Evolutionary conservation across 306 rosid species (phyloP), one percentile per base, ranked within the genome.

Genomic region (Malus asiatica): DNA sequence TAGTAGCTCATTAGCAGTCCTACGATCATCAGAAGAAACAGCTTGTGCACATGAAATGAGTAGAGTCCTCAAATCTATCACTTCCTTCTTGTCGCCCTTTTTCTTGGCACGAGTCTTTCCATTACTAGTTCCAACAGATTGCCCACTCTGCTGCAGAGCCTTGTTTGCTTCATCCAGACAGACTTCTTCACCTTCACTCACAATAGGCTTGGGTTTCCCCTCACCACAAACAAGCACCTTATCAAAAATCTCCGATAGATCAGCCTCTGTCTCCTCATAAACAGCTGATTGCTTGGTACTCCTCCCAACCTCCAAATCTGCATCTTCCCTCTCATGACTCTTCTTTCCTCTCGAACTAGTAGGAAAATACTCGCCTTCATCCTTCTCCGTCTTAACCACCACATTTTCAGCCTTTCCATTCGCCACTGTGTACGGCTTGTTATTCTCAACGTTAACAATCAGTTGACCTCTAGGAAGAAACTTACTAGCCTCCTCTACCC

Each of bases 41-140:
- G 95, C 90, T 66, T 89, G 95, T 29, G 98, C 93, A 83, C 93
- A 93, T 45, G 80, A 73, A 45, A 85, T 72, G 79, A 90, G 72
- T 13, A 90, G 88, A 33, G 86, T 79, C 77, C 88, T 85, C 86
- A 91, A 76, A 79, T 87, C 95, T 55, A 88, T 84, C 8, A 88
- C 73, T 69, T 89, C 90, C 65, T 85, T 89, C 59, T 75, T 89
- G 59, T 64, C 79, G 25, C 71, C 82, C 45, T 59, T 90, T 65
- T 67, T 84, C 88, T 84, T 88, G 20, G 83, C 70, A 11, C 79
- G 81, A 76, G 65, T 55, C 85, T 65, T 82, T 52, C 80, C 83
- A 62, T 75, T 83, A 68, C 69, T 68, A 33, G 65, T 73, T 76
- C 38, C 73, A 38, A 71, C 80, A 55, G 42, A 44, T 15, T 74